These are phyloP conservation scores for Dendryphion nanum DNA, from an alignment of 2,329 filamentous ascomycete species.

Conservation along the genomic window DNA sequence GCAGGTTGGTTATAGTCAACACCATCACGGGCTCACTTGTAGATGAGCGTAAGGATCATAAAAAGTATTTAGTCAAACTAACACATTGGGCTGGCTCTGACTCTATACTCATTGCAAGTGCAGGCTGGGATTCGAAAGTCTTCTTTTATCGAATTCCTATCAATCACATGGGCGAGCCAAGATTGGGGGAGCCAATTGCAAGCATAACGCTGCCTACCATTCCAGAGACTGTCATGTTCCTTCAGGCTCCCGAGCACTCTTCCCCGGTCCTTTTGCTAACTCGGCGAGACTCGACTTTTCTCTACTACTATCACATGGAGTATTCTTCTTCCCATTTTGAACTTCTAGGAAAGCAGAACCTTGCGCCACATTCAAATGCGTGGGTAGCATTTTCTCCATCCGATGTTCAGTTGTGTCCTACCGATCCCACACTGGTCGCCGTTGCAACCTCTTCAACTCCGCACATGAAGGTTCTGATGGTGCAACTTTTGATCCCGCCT, in stretches of 20 bases:
- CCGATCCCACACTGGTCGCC: constrained; percentile 54
- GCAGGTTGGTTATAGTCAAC: constrained; percentile 52
- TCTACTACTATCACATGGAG: constrained; percentile 54
- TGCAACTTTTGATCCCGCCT: constrained; percentile 55
- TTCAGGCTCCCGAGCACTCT: constrained; percentile 47
- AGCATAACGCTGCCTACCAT: constrained; percentile 50
- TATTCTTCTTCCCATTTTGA: constrained; percentile 5
- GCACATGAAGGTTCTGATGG: constrained; percentile 62
- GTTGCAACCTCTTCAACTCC: constrained; percentile 61
- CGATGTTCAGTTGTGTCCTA: constrained; percentile 55
- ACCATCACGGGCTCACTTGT: constrained; percentile 39
- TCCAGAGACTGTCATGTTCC: constrained; percentile 57
- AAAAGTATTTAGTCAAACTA: constrained; percentile 59
- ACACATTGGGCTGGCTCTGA: constrained; percentile 37
- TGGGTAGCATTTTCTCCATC: constrained; percentile 64
- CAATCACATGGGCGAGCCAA: constrained; percentile 21
- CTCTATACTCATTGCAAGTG: constrained; percentile 49
- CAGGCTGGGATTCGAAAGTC: constrained; percentile 61
- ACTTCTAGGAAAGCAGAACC: constrained; percentile 56
- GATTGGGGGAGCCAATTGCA: constrained; percentile 41
- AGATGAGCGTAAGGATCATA: constrained; percentile 55
- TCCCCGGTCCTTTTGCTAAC: constrained; percentile 53
- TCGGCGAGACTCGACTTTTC: constrained; percentile 57
- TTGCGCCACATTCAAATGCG: constrained; percentile 62
- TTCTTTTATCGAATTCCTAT: constrained; percentile 47